These are phyloP conservation scores for Phanerochaete sordida DNA, from an alignment of 768 basidiomycete genomes.

Conservation along the genomic window DNA sequence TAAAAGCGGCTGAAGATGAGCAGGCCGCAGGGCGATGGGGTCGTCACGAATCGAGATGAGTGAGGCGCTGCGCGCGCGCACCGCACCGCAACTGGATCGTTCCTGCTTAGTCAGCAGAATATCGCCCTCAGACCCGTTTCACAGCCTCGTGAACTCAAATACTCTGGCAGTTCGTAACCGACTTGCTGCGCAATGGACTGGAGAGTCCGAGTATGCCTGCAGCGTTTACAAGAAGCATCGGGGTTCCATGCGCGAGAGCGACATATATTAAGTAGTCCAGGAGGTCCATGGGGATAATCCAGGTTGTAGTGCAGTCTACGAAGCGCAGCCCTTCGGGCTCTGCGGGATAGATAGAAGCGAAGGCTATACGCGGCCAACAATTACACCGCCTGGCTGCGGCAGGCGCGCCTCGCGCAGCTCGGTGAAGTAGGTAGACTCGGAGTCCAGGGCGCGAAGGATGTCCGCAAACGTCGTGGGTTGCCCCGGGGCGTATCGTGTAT, in stretches of 20 bases:
- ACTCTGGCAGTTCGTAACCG: background rate
- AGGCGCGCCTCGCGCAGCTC: constrained; percentile 4
- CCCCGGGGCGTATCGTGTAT: constrained; percentile 54
- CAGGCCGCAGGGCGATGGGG: background rate
- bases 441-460: constrained; percentile 18
- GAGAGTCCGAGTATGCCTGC: too few species aligned
- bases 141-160: background rate
- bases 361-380: constrained; percentile 6
- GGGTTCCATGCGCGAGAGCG: too few species aligned
- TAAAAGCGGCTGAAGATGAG: background rate
- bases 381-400: background rate
- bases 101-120: constrained; percentile 11
- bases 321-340: background rate
- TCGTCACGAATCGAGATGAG: background rate
- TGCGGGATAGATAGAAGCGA: background rate
- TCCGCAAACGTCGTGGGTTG: constrained; percentile 33
- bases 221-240: too few species aligned
- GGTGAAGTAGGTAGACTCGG: background rate
- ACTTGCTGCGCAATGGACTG: background rate
- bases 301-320: background rate
- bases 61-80: constrained; percentile 1
- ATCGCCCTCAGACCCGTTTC: background rate
- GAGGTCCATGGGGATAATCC: background rate
- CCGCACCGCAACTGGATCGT: background rate
- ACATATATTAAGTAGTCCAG: too few species aligned